phyloP scores from a whole-genome alignment of 768 basidiomycete genomes.

The Pleurotus platypus region DNA sequence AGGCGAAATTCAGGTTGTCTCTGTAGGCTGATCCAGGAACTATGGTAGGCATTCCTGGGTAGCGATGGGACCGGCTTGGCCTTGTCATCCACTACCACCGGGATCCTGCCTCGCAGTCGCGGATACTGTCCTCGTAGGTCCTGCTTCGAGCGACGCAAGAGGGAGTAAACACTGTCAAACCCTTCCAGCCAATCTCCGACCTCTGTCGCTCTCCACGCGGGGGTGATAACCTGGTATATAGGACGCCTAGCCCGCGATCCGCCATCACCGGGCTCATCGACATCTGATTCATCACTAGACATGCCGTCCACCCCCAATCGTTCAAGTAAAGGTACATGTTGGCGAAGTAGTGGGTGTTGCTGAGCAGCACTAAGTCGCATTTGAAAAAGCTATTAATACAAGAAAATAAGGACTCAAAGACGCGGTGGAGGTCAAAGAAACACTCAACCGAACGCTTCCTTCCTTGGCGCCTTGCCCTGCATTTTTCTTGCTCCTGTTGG shows the following conservation, averaged over 20 bases:
- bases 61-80: conserved; percentile 12
- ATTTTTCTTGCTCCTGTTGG: too few relatives aligned
- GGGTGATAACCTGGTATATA: conserved; percentile 9
- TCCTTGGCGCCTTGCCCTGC: too few relatives aligned
- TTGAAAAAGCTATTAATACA: conserved; percentile 3
- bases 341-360: conserved; percentile 3
- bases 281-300: conserved; percentile 22
- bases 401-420: not conserved
- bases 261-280: not conserved
- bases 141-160: not conserved
- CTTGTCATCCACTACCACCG: not conserved
- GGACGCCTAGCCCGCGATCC: not conserved
- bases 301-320: conserved; percentile 18
- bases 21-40: conserved; percentile 11
- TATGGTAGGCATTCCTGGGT: conserved; percentile 14
- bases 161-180: conserved; percentile 15
- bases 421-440: not conserved
- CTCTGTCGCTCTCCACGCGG: conserved; percentile 13
- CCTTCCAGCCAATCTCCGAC: conserved; percentile 14
- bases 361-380: conserved; percentile 5
- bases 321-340: conserved; percentile 16
- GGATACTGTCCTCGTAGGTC: conserved; percentile 12
- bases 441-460: not conserved
- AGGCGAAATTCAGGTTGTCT: not conserved
- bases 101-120: not conserved